Evolutionary conservation across 306 rosid species (phyloP), one percentile per base, ranked within the genome.

Genomic region (Lathyrus aphaca): DNA sequence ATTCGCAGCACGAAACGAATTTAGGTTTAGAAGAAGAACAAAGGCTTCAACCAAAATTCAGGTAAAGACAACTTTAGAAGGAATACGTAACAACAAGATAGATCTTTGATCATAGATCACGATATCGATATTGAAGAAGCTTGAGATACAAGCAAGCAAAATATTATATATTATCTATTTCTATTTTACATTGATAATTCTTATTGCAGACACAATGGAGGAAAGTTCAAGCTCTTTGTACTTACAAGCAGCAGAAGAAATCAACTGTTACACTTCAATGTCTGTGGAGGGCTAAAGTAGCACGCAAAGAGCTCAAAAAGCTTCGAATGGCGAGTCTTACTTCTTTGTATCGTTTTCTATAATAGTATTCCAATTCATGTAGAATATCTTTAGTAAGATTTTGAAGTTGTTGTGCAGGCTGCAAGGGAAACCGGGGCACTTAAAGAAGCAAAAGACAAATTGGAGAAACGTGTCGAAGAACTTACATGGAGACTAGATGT

Each of bases 401-500:
- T 7, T 23, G n/a, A 69, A 48, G 42, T 19, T 55, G 13, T 48
- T 72, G 72, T 78, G 64, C 73, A 91, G 97, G 97, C 92, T 78
- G 96, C 97, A 72, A 86, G 92, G 81, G 97, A 91, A 57, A 83
- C 96, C 0, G 97, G 97, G 7, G 97, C 96, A 50, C 97, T 91
- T 55, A 91, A 86, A 84, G 97, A 88, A 74, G 97, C 97, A 1
- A 91, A 91, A 86, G 97, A 91, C 86, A 91, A 88, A 79, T 75
- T 91, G 84, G 97, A 91, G 83, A 91, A 91, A 82, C 97, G 92
- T 4, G 97, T 91, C 11, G 97, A 91, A 78, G 97, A 91, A 81
- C 88, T 91, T 44, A 77, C 89, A 56, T 91, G 97, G 97, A 77
- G 97, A 81, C 80, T 91, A 45, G 92, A 91, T 39, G 38, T 91